Conservation (phyloP, 768 basidiomycete genomes). For the Boletus patriciae region DNA sequence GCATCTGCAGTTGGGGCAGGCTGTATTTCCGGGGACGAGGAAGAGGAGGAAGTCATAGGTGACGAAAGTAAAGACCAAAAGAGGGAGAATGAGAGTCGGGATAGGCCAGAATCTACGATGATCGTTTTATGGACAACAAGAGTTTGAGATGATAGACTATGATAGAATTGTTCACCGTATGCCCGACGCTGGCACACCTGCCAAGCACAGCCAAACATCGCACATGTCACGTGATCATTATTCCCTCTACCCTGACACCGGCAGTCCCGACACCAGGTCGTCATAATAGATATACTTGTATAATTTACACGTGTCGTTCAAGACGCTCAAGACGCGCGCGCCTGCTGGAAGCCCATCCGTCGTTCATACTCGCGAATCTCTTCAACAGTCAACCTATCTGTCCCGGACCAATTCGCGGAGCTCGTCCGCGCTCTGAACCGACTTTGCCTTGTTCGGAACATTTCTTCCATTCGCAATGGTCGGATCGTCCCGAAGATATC, state of each 20-base stretch:
- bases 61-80: conserved; percentile 29
- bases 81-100: conserved; percentile 33
- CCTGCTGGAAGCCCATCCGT: conserved; percentile 79
- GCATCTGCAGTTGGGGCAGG: conserved; percentile 43
- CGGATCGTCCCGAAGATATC: conserved; percentile 90
- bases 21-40: conserved; percentile 73
- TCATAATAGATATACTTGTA: conserved; percentile 1
- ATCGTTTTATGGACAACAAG: conserved; percentile 35
- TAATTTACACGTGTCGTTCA: conserved; percentile 16
- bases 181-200: conserved; percentile 10
- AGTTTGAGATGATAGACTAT: conserved; percentile 27
- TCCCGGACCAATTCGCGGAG: conserved; percentile 94
- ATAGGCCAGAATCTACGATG: conserved; percentile 27
- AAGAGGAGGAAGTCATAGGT: conserved; percentile 73
- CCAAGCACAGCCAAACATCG: conserved; percentile 24
- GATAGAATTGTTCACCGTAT: conserved; percentile 26
- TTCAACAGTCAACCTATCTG: conserved; percentile 79
- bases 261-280: too few species aligned
- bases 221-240: conserved; percentile 16
- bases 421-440: conserved; percentile 88
- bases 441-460: conserved; percentile 78
- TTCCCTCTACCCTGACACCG: too few species aligned
- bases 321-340: conserved; percentile 20
- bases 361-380: conserved; percentile 87
- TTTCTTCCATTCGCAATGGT: conserved; percentile 88